Base-by-base conservation (phyloP, 2,329 filamentous ascomycete genomes). In the Periconia sp. region DNA sequence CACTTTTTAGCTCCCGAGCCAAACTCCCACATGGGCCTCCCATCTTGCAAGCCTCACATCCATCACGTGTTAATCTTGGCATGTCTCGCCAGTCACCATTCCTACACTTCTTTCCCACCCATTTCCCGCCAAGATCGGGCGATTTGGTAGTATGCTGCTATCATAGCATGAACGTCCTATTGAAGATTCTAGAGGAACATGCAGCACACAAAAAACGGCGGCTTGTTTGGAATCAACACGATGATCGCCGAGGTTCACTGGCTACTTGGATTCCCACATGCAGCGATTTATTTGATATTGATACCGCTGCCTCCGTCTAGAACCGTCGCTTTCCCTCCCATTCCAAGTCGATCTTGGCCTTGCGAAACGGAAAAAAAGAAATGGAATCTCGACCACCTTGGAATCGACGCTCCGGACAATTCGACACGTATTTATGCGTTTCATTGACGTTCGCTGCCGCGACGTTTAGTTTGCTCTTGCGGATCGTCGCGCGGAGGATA, bases 391-490 rank as follows among this genome's bases (percentile, higher is more conserved):
- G 23, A 5, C 23, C 3, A 27, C 23, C n/a, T n/a, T n/a, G 8
- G 23, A 27, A 27, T 27, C 23, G n/a, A n/a, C n/a, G 10, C 35
- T 3, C 47, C 1, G 42, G 56, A 14, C 56, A 58, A 40, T 31
- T 50, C 31, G 46, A 54, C 40, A 45, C 43, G 3, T 56, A 59
- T 33, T 33, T 50, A 13, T 56, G 50, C 44, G 3, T 59, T 17
- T 47, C 42, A n/a, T 47, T 59, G 15, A 59, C 56, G 2, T 56
- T 59, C 43, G 23, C 17, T 13, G 50, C 54, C 15, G 56, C 53
- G 7, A 47, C 54, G 1, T 30, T 50, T 17, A 23, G 45, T n/a
- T 20, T 59, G 7, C 31, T 40, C 10, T 37, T 46, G 11, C 11
- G 54, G 20, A 48, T 59, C 13, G 27, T 54, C 2, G 56, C 53